Evolutionary conservation across 108 stramenopile species (phyloP).

Genomic region (Nitzschia sp.): DNA sequence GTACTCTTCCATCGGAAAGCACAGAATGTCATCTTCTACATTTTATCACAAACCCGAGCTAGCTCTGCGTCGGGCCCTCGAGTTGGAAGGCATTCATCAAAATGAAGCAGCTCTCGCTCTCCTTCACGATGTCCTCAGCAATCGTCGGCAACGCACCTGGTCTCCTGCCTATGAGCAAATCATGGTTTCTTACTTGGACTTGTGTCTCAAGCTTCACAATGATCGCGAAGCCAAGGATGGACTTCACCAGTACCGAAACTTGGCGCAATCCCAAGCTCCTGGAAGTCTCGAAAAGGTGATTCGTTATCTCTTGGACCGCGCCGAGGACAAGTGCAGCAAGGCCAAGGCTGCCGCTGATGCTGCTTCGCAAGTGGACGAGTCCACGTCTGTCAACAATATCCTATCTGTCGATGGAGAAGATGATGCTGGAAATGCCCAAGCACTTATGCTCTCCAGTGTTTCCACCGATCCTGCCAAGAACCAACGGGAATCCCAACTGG

Average conservation of each 20-base stretch:
- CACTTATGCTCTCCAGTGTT: slow-evolving; percentile 93
- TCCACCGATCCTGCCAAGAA: slow-evolving; percentile 88
- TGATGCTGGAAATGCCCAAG: slow-evolving; percentile 84
- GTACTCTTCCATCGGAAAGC: background rate
- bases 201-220: slow-evolving; percentile 87
- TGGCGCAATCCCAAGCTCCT: slow-evolving; percentile 90
- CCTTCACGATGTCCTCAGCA: slow-evolving; percentile 77
- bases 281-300: slow-evolving; percentile 93
- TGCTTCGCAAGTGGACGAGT: slow-evolving; percentile 40
- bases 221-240: slow-evolving; percentile 96
- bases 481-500: slow-evolving; percentile 81
- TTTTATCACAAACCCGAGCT: slow-evolving; percentile 72
- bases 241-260: slow-evolving; percentile 95
- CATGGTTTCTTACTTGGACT: slow-evolving; percentile 88
- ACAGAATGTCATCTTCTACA: slow-evolving; percentile 27
- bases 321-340: slow-evolving; percentile 70
- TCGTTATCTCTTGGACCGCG: slow-evolving; percentile 80
- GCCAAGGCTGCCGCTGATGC: slow-evolving; percentile 71
- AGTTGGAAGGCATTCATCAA: slow-evolving; percentile 66
- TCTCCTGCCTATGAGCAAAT: slow-evolving; percentile 92
- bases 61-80: slow-evolving; percentile 69
- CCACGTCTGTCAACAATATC: slow-evolving; percentile 29
- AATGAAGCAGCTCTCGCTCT: slow-evolving; percentile 61
- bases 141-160: slow-evolving; percentile 90
- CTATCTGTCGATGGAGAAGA: slow-evolving; percentile 66